These are phyloP conservation scores for Zygotorulaspora danielsina DNA, from an alignment of 805 yeast species.

Conservation along the genomic window DNA sequence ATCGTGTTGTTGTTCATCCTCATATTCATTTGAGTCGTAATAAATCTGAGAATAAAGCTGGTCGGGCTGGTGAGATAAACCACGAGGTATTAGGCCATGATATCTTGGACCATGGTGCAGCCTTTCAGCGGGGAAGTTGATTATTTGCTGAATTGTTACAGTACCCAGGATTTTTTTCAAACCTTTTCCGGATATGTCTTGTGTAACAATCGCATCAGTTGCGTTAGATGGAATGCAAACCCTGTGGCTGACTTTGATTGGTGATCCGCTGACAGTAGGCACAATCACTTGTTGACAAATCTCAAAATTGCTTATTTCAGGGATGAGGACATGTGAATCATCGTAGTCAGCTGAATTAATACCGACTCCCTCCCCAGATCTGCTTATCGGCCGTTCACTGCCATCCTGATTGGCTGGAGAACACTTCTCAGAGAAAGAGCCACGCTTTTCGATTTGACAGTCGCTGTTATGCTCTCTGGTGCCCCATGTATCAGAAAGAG, in stretches of 20 bases:
- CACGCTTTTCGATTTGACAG: background rate
- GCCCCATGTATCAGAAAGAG: conserved; percentile 2
- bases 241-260: conserved; percentile 2
- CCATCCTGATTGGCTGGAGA: too few relatives aligned
- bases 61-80: conserved; percentile 4
- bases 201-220: conserved; percentile 4
- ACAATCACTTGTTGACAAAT: conserved; percentile 2
- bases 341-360: too few relatives aligned
- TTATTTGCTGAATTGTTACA: conserved; percentile 6
- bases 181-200: conserved; percentile 8
- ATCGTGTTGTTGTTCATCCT: background rate
- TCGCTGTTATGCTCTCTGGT: background rate
- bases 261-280: background rate
- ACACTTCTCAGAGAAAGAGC: too few relatives aligned
- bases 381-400: too few relatives aligned
- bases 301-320: background rate
- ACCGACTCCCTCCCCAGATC: too few relatives aligned
- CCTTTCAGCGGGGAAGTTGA: conserved; percentile 5
- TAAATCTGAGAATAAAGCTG: background rate
- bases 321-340: too few relatives aligned
- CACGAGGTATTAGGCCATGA: conserved; percentile 4
- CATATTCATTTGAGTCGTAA: conserved; percentile 2
- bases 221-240: conserved; percentile 2
- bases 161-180: conserved; percentile 5
- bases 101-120: too few relatives aligned